These are phyloP conservation scores for Leccinum longicurvipes DNA, from an alignment of 768 basidiomycete genomes.

Conservation along the genomic window DNA sequence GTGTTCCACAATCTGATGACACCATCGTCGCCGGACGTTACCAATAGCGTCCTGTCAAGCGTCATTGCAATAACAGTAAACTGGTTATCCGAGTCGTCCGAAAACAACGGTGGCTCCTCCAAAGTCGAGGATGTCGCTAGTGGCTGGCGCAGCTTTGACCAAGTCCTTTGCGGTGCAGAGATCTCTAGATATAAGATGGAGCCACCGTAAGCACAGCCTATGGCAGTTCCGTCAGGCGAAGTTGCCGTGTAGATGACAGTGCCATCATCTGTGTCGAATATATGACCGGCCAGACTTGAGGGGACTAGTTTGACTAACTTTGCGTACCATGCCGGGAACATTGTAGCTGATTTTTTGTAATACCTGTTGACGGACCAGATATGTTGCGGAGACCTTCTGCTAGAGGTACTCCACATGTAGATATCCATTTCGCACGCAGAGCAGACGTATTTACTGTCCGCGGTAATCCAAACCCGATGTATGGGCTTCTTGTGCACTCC, in stretches of 20 bases:
- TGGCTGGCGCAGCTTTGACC: slow-evolving; percentile 4
- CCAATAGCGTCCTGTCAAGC: slow-evolving; percentile 5
- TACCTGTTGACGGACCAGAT: slow-evolving; percentile 16
- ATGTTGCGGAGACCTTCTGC: slow-evolving; percentile 6
- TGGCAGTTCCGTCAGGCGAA: slow-evolving; percentile 8
- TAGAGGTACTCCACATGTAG: slow-evolving; percentile 10
- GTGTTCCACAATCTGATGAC: slow-evolving; percentile 15
- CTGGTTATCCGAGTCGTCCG: neutral
- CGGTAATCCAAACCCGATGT: slow-evolving; percentile 16
- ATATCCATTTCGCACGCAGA: slow-evolving; percentile 15
- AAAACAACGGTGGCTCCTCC: slow-evolving; percentile 7
- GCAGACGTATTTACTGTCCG: slow-evolving; percentile 11
- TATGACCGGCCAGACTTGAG: neutral
- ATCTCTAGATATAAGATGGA: slow-evolving; percentile 3
- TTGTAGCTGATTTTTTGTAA: slow-evolving; percentile 1
- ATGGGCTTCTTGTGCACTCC: slow-evolving; percentile 16
- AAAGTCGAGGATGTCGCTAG: slow-evolving; percentile 2
- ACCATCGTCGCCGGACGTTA: slow-evolving; percentile 6
- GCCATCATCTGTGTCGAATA: slow-evolving; percentile 9
- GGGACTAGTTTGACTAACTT: slow-evolving; percentile 9
- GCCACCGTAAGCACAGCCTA: neutral
- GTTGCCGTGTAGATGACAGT: slow-evolving; percentile 1
- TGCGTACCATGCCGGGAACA: slow-evolving; percentile 16
- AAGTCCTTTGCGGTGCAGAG: neutral
- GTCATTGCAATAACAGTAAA: slow-evolving; percentile 10